Base-by-base conservation (phyloP, 306 rosid species). In the Herpetospermum pedunculosum region DNA sequence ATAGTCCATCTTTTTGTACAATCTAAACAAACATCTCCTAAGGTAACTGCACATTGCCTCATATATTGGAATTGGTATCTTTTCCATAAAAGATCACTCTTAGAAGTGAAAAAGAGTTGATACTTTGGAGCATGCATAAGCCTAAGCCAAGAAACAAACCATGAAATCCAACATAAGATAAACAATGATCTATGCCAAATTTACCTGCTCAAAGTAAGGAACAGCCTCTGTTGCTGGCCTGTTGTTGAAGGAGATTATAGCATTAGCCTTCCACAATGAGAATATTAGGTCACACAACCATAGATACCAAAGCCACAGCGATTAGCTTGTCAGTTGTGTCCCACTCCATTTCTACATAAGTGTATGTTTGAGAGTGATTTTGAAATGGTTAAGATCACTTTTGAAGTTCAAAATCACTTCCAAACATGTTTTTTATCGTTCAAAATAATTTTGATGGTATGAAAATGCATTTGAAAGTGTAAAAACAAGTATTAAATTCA, bases 151-250 rank as follows among this genome's bases (percentile, higher is more conserved):
- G n/a, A 44, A 69, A 15, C 3, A 44, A 69, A 8, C 40, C 4
- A 46, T 15, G 74, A 44, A 69, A 69, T 28, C 26, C 40, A 69
- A 43, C 54, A 2, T 13, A 25, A 28, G 15, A 41, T 13, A 41
- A 40, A 67, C 32, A 67, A 15, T 64, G 8, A n/a, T 23, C 53
- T 11, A 23, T 41, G 32, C n/a, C 23, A 49, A 46, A 1, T 43
- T 78, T 78, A 94, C 98, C 98, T 87, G 99, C 88, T 88, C 99
- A 83, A 94, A 91, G 92, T 88, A 89, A 58, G 99, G 99, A 73
- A 94, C 97, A 18, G 99, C 99, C 83, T 91, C 95, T 6, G 97
- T 87, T 38, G 96, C 99, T 32, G 99, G 92, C 84, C 84, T 88
- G 84, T 91, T 94, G 89, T 89, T 94, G 91, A 84, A 94, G 6